Base-by-base conservation (phyloP, 306 rosid species). In the Begonia peltatifolia region DNA sequence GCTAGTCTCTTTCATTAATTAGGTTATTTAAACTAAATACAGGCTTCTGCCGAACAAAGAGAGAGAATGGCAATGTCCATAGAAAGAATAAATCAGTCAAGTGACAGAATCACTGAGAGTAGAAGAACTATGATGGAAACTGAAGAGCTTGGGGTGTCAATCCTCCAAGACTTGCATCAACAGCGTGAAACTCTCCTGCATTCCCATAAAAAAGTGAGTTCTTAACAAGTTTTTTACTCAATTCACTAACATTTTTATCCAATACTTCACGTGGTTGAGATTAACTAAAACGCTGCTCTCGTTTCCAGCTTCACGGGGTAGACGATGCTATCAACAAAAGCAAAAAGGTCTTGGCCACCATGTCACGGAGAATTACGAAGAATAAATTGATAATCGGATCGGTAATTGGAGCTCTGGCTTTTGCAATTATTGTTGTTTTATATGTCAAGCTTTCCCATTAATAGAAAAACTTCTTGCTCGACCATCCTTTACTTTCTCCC, bases 121-220 rank as follows among this genome's bases (percentile, higher is more conserved):
- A 61, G 65, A 61, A 61, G 65, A 52, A 52, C 65, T 42, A 42
- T 61, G 51, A 9, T 61, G 58, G 65, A 61, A 41, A 61, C 58
- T 9, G 65, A 61, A 35, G 65, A 61, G 44, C 65, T 61, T 13
- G 65, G 58, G 13, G 65, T 61, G 43, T 61, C 51, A 2, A 52
- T 61, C 52, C 65, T 61, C 44, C 57, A 61, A 35, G 65, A 61
- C 57, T 61, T 61, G 57, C 65, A 61, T n/a, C 65, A 61, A 61
- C 65, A 61, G 52, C 65, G 65, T 0, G 65, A 61, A 61, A 61
- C 65, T 52, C 65, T 61, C 42, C 52, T 61, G 11, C 51, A 52
- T 38, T 61, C 65, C 43, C 65, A 61, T 42, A 52, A 61, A 25
- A 52, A 38, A 61, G 65, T 61, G 52, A 18, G 58, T 16, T 14